These are phyloP conservation scores for Adansonia grandidieri DNA, from an alignment of 441 rosid genomes.

Conservation along the genomic window DNA sequence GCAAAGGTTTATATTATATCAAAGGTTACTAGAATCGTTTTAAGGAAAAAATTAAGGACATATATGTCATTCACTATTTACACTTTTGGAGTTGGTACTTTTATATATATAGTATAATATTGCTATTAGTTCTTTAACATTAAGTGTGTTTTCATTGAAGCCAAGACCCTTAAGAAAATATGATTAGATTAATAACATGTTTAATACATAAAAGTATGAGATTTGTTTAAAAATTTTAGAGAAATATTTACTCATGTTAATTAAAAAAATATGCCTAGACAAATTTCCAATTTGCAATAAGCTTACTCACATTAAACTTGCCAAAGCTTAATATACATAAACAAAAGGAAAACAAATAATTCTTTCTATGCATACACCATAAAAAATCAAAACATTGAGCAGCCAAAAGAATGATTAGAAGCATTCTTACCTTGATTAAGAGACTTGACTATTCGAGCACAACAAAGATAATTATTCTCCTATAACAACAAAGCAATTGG, in stretches of 20 bases:
- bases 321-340: background rate
- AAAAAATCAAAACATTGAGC: background rate
- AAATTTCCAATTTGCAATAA: constrained; percentile 1
- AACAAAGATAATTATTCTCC: constrained; percentile 34
- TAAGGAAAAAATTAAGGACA: too few species aligned
- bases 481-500: constrained; percentile 27
- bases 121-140: background rate
- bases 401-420: constrained; percentile 1
- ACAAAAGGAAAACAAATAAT: background rate
- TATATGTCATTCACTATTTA: too few species aligned
- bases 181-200: background rate
- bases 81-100: too few species aligned
- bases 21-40: too few species aligned
- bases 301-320: background rate
- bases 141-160: background rate
- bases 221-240: background rate
- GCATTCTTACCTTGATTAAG: constrained; percentile 42
- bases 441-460: constrained; percentile 52
- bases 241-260: background rate
- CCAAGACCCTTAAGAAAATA: background rate
- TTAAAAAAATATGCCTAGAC: background rate
- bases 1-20: too few species aligned
- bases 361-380: background rate
- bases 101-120: too few species aligned
- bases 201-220: background rate